Evolutionary conservation across 2,329 filamentous ascomycete species (phyloP), one percentile per base, ranked within the genome.

Genomic region (Aspergillus sp.): DNA sequence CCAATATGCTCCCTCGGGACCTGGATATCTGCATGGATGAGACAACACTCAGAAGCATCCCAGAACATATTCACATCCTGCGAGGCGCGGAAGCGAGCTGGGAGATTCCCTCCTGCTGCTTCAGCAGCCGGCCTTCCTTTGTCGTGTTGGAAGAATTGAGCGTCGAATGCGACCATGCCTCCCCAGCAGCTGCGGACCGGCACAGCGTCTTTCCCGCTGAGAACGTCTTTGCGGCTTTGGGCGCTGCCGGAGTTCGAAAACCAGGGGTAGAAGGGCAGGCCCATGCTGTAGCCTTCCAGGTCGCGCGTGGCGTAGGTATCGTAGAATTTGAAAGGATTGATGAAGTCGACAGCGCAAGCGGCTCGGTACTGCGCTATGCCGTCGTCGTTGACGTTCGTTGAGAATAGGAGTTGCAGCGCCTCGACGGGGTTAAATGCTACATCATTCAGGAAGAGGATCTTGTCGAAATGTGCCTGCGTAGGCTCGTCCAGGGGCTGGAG

Each of bases 261-360:
- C 81, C 87, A 90, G 0, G 90, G 90, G 67, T 83, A 93, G 68
- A 91, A 86, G 0, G 88, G 87, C 2, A 91, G 73, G 1, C 88
- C 89, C 67, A 87, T 84, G 27, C 83, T 82, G 67, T 84, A 88
- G 0, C 89, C 89, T 64, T 91, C 86, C 2, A 83, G 74, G 67
- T 92, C 90, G 19, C 89, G 81, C 31, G 86, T 87, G 2, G 89
- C 90, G 72, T 89, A 91, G 0, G 88, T 86, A 70, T 93, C 90
- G 71, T 93, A 92, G 68, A 89, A 90, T 61, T 89, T 87, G 73
- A 90, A 86, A 0, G 88, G 85, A 61, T 86, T 85, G 68, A 87
- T 85, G 67, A 88, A 91, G 75, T 93, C 90, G n/a, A 90, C 80
- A 1, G 87, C 87, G 67, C 90, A 92, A 2, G 87, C 88, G 3